Base-by-base conservation (phyloP, 257 asterid genomes). In the Nicotiana tomentosiformis region DNA sequence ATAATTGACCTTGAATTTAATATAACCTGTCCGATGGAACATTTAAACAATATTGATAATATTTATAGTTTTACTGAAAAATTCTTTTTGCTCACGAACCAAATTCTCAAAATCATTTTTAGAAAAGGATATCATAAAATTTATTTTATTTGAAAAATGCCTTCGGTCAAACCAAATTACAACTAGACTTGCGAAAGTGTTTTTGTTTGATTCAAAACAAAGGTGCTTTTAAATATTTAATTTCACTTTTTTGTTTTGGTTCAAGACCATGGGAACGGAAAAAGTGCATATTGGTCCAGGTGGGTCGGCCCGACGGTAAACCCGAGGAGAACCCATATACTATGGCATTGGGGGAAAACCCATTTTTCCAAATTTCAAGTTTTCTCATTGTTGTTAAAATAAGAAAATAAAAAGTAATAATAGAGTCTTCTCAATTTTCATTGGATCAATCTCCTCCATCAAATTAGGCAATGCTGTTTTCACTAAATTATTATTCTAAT, bases 271-370 rank as follows among this genome's bases (percentile, higher is more conserved):
- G 79, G 33, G 82, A 79, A 86, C 80, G 80, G 69, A 43, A 86
- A 87, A 82, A 81, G 82, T 78, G 84, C 83, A 82, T 78, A 56
- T 58, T 83, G 88, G 86, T 86, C 83, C 84, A 84, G 16, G 72
- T 77, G 80, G 82, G 87, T 86, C 82, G 87, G 89, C 68, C 78
- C 29, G 16, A 77, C 66, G 87, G 46, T 80, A 84, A 84, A 68
- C 84, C 87, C 87, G 76, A 83, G 82, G 64, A 60, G 77, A 81
- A 33, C 26, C 78, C 78, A 70, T 43, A n/a, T 43, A 70, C 57
- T n/a, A 39, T 70, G 20, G 35, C 60, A 72, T 72, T 43, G 51
- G 37, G 78, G 78, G 60, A 11, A 72, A 46, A 5, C 16, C 60
- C 26, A 43, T 43, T 12, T 46, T 72, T 15, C 37, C 60, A 14